These are phyloP conservation scores for Ceratobasidium sp. DNA, from an alignment of 1,284 basidiomycete genomes.

Conservation along the genomic window DNA sequence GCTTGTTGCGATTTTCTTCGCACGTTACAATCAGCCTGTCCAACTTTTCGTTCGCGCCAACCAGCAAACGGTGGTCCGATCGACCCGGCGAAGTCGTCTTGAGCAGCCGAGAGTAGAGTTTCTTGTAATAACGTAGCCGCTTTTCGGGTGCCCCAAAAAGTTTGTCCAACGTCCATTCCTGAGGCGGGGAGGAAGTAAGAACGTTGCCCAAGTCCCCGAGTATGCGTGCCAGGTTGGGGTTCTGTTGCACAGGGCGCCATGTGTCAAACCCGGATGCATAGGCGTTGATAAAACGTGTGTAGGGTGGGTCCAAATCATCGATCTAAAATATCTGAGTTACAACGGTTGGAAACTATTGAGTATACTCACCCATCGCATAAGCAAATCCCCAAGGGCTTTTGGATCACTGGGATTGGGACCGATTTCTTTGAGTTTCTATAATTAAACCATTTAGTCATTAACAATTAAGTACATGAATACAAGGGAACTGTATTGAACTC, in stretches of 20 bases:
- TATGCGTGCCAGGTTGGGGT: conserved; percentile 72
- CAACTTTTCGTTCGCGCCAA: conserved; percentile 81
- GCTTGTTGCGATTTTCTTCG: conserved; percentile 58
- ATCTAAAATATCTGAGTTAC: conserved; percentile 61
- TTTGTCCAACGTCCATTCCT: conserved; percentile 81
- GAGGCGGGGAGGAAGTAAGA: conserved; percentile 64
- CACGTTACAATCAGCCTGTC: conserved; percentile 74
- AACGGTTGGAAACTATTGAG: background rate
- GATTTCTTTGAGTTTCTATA: conserved; percentile 90
- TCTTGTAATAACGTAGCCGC: conserved; percentile 91
- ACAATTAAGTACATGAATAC: conserved; percentile 3
- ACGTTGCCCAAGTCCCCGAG: conserved; percentile 72
- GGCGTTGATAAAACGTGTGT: conserved; percentile 78
- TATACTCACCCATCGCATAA: conserved; percentile 94
- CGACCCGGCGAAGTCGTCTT: conserved; percentile 88
- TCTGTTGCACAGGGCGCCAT: conserved; percentile 80
- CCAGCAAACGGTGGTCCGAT: conserved; percentile 84
- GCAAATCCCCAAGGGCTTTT: conserved; percentile 90
- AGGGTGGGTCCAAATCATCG: conserved; percentile 86
- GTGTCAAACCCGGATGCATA: conserved; percentile 81
- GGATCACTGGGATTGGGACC: conserved; percentile 93
- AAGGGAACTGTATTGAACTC: conserved; percentile 49
- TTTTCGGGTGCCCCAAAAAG: conserved; percentile 86
- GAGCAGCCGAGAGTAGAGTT: conserved; percentile 84
- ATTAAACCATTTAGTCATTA: conserved; percentile 44